Base-by-base conservation (phyloP, 2,329 filamentous ascomycete genomes). In the Zopfia rhizophila region DNA sequence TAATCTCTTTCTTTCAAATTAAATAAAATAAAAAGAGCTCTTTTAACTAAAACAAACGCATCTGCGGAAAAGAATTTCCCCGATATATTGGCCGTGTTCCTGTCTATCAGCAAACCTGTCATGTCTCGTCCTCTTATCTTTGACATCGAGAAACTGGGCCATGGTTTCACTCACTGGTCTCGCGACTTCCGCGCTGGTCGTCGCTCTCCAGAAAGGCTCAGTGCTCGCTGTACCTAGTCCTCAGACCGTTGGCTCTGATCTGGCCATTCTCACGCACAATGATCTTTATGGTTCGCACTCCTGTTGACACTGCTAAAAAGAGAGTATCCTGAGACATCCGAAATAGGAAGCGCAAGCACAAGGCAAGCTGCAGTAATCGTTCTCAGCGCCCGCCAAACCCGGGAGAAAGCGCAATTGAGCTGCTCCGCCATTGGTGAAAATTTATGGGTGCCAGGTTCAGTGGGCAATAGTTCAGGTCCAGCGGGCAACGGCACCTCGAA, bases 241-340 rank as follows among this genome's bases (percentile, higher is more conserved):
- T 16, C 48, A 56, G 33, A 55, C 59, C 18, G 44, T 63, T 41
- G 57, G 56, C 18, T 65, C 61, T 31, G 65, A 69, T 37, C 23
- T 72, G 12, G 45, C 45, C 6, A 53, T 58, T 19, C 23, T 58
- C 28, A 39, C 42, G n/a, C 41, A 51, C 38, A 47, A 57, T 45
- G 46, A 54, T 48, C 42, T 59, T 24, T 50, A 56, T 40, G 44
- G 25, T 14, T 14, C 21, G 14, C 16, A 18, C 23, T 23, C 12
- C n/a, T 13, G 13, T 5, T 14, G 18, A 10, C 32, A 16, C 8
- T 25, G 48, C 45, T 5, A 44, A 1, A 35, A 53, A 32, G 41
- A 55, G 25, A 19, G 19, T 16, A 49, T 39, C 19, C 19, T 27
- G 22, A 28, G 21, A 38, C 17, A 17, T 28, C 29, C 31, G 38